These are phyloP conservation scores for Solanum neorickii DNA, from an alignment of 257 asterid species.

Conservation along the genomic window DNA sequence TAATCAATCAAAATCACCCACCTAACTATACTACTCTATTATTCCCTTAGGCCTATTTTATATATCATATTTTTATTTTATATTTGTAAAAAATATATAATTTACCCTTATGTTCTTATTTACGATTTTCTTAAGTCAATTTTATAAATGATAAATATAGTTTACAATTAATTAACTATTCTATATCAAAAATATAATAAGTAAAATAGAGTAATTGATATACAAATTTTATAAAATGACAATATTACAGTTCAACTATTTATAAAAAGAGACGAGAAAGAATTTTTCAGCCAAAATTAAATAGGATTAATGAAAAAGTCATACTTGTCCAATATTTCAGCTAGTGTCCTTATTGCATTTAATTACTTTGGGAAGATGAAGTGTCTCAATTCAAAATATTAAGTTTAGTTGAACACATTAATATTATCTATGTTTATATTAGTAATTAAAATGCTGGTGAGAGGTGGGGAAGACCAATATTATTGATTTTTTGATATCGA, in stretches of 20 bases:
- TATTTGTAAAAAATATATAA: too few species aligned
- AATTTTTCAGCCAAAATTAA: not conserved
- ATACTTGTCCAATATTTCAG: not conserved
- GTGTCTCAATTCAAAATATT: not conserved
- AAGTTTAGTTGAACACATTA: not conserved
- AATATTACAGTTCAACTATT: too few species aligned
- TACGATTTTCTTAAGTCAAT: too few species aligned
- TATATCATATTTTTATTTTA: too few species aligned
- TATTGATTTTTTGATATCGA: too few species aligned
- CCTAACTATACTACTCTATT: not conserved
- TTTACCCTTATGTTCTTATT: too few species aligned
- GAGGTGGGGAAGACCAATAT: too few species aligned
- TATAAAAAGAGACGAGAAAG: not conserved
- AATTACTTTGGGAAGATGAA: not conserved
- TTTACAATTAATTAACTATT: too few species aligned
- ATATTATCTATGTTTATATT: not conserved
- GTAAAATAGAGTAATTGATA: fast-evolving
- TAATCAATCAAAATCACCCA: not conserved
- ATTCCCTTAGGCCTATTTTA: fast-evolving
- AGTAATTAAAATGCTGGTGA: not conserved
- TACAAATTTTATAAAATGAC: too few species aligned
- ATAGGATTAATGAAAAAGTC: not conserved
- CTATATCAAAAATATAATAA: too few species aligned
- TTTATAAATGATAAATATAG: too few species aligned
- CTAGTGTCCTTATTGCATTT: not conserved